Conservation (phyloP, 345 rosid genomes). For the Gossypium mustelinum region DNA sequence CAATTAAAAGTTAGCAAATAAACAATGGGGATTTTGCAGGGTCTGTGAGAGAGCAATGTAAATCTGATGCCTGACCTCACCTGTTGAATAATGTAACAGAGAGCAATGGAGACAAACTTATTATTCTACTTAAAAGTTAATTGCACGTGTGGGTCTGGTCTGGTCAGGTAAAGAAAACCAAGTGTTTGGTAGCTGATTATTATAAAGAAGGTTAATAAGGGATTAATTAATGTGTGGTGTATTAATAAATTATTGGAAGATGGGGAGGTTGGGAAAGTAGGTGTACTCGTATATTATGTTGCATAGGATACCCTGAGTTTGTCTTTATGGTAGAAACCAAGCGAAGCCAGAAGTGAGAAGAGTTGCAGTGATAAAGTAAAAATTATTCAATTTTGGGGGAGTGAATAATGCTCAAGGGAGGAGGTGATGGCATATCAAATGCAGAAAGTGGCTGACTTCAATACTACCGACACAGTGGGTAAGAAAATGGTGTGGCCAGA, state of each 20-base stretch:
- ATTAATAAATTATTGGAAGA: background rate
- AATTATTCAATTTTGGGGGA: background rate
- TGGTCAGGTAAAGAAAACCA: background rate
- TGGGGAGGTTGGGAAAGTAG: constrained; percentile 13
- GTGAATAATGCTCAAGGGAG: background rate
- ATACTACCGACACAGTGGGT: background rate
- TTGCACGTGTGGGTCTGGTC: constrained; percentile 7
- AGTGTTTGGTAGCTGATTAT: background rate
- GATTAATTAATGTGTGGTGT: background rate
- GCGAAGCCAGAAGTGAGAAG: too few relatives aligned
- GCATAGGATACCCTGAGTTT: too few relatives aligned
- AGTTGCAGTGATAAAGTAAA: background rate
- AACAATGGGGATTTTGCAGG: background rate
- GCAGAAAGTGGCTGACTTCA: background rate
- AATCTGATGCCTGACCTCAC: constrained; percentile 5
- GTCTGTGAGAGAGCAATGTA: background rate
- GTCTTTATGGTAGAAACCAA: background rate
- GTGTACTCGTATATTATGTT: background rate
- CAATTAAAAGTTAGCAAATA: background rate
- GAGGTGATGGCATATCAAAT: background rate
- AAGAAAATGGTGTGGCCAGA: background rate
- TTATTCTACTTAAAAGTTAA: background rate
- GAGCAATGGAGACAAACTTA: background rate
- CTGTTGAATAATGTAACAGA: background rate
- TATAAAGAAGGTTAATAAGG: background rate